A percentile compares a stretch with the other conserved stretches of the same genome.
Evolutionary conservation across 192 early-diverging fungal species (phyloP).

Genomic region (Coemansia sp.): DNA sequence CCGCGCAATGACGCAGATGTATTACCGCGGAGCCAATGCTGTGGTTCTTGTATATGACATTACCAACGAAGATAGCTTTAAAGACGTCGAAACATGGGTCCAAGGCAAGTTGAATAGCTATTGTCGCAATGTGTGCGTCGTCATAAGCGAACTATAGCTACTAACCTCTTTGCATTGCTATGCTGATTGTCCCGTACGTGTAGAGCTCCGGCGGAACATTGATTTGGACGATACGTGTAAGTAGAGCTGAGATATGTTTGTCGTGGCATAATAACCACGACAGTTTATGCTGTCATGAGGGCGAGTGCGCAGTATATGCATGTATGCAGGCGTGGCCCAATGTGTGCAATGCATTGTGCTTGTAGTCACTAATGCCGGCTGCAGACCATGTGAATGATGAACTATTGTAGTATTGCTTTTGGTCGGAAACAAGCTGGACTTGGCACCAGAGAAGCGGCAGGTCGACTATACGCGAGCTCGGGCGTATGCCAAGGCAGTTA

Average conservation of each 20-base stretch:
- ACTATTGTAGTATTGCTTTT: conserved; percentile 62
- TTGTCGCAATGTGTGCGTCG: not conserved
- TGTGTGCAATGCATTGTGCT: not conserved
- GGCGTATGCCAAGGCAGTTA: conserved; percentile 59
- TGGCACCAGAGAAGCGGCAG: conserved; percentile 59
- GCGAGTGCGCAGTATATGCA: not conserved
- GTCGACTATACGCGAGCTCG: conserved; percentile 60
- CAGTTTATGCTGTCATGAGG: not conserved
- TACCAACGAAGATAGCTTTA: conserved; percentile 68
- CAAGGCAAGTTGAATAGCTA: conserved; percentile 20
- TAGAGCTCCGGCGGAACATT: conserved; percentile 66
- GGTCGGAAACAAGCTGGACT: conserved; percentile 72
- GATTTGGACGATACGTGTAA: conserved; percentile 62
- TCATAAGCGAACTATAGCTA: not conserved
- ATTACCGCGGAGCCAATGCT: conserved; percentile 73
- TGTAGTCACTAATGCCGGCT: not conserved
- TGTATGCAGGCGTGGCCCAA: not conserved
- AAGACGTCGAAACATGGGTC: conserved; percentile 68
- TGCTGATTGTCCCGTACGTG: not conserved
- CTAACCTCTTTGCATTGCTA: not conserved
- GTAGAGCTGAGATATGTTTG: not conserved
- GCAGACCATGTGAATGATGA: conserved; percentile 3
- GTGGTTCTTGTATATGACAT: conserved; percentile 74
- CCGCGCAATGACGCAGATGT: conserved; percentile 75
- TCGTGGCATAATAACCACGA: not conserved